Percentiles rank a stretch among this genome's conserved stretches.
phyloP scores from a whole-genome alignment of 495 filamentous ascomycete genomes.

The Penicillium paradoxum region DNA sequence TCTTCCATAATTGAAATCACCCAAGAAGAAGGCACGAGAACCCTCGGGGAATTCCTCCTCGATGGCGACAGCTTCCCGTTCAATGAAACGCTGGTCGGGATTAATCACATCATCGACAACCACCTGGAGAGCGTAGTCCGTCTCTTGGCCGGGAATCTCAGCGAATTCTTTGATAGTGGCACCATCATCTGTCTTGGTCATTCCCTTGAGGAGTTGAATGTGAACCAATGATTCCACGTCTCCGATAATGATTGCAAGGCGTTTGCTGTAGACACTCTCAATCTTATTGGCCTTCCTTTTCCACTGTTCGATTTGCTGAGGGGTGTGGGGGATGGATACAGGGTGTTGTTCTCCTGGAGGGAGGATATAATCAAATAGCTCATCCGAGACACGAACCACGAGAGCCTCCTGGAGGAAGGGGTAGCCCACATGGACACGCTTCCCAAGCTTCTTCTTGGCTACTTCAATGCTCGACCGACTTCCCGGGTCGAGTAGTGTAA shows the following conservation, averaged over 20 bases:
- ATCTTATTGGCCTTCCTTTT: conserved; percentile 78
- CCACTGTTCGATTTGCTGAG: conserved; percentile 77
- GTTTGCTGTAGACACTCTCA: conserved; percentile 81
- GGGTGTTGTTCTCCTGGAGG: conserved; percentile 57
- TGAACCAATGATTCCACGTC: conserved; percentile 83
- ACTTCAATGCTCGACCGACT: conserved; percentile 60
- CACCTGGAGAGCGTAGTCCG: conserved; percentile 84
- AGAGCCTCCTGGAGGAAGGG: conserved; percentile 94
- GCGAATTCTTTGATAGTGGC: conserved; percentile 92
- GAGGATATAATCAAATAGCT: conserved; percentile 84
- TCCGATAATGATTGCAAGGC: conserved; percentile 83
- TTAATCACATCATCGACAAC: conserved; percentile 87
- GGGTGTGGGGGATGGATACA: conserved; percentile 62
- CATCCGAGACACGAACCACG: conserved; percentile 82
- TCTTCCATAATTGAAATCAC: conserved; percentile 88
- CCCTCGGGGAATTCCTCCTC: conserved; percentile 86
- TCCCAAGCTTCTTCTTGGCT: conserved; percentile 74
- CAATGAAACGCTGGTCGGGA: conserved; percentile 89
- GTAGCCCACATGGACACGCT: conserved; percentile 87
- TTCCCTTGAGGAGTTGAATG: conserved; percentile 86
- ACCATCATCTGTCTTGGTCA: conserved; percentile 86
- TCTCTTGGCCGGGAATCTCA: conserved; percentile 81
- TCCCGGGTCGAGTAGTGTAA: conserved; percentile 74
- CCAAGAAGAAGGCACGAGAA: conserved; percentile 87
- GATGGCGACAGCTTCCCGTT: conserved; percentile 76